A percentile compares a stretch with the other conserved stretches of the same genome.
Conservation (phyloP, 148 eudicot genomes). For the Silene conica region DNA sequence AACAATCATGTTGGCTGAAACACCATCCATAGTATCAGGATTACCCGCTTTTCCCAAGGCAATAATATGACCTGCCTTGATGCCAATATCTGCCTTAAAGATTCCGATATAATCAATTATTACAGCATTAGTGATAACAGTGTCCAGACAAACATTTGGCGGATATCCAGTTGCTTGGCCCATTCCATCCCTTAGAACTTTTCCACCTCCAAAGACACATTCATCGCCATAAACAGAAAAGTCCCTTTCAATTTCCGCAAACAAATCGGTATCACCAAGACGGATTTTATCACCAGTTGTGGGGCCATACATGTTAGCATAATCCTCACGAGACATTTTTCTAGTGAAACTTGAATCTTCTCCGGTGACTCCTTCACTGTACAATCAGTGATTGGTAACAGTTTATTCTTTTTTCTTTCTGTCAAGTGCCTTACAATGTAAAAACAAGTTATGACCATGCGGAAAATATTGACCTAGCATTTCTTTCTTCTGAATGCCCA, state of each 20-base stretch:
- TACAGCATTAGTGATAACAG: constrained; percentile 90
- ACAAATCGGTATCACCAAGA: constrained; percentile 87
- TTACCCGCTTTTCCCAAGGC: constrained; percentile 89
- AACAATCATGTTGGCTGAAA: constrained; percentile 53
- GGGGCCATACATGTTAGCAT: constrained; percentile 93
- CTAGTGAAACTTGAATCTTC: constrained; percentile 52
- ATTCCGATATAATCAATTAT: constrained; percentile 94
- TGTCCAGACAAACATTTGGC: constrained; percentile 61
- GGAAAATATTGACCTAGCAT: constrained; percentile 47
- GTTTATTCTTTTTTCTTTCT: neutral
- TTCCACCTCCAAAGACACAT: constrained; percentile 97
- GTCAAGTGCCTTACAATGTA: constrained; percentile 12
- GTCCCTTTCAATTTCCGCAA: constrained; percentile 90
- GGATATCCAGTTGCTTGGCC: constrained; percentile 86
- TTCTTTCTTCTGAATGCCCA: constrained; percentile 53
- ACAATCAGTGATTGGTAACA: constrained; percentile 7
- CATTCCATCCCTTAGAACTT: constrained; percentile 93
- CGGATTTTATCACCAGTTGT: constrained; percentile 89
- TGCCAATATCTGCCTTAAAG: constrained; percentile 88
- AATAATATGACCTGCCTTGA: constrained; percentile 66
- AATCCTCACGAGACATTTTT: constrained; percentile 61
- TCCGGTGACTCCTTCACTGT: constrained; percentile 59
- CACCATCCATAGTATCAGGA: constrained; percentile 86
- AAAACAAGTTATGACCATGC: neutral
- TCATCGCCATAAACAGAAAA: constrained; percentile 82